Percentiles rank a stretch among this genome's conserved stretches.
Conservation (phyloP, 2,329 filamentous ascomycete species). For the Parafenestella ontariensis region DNA sequence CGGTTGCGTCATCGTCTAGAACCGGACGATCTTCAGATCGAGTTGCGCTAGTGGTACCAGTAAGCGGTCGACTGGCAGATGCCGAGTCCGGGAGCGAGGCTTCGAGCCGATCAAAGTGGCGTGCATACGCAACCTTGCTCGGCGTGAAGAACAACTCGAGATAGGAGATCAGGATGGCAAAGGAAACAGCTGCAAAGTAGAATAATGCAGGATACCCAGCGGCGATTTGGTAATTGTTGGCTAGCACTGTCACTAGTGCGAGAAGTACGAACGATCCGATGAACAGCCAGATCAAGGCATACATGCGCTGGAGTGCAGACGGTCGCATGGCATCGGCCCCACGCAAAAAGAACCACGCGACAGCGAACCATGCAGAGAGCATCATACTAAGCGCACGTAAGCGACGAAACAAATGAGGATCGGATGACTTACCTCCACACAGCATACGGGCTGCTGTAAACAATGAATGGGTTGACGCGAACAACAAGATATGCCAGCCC, state of each 20-base stretch:
- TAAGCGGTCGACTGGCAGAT: slow-evolving; percentile 44
- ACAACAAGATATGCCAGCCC: slow-evolving; percentile 76
- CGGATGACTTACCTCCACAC: slow-evolving; percentile 67
- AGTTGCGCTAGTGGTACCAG: slow-evolving; percentile 39
- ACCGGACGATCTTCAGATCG: slow-evolving; percentile 42
- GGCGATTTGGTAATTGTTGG: slow-evolving; percentile 74
- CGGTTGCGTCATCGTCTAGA: slow-evolving; percentile 55
- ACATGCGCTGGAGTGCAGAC: slow-evolving; percentile 83
- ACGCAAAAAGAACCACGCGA: slow-evolving; percentile 82
- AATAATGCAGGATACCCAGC: slow-evolving; percentile 84
- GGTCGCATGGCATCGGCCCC: slow-evolving; percentile 81
- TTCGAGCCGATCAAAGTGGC: slow-evolving; percentile 53
- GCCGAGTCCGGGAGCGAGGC: slow-evolving; percentile 28
- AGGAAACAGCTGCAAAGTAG: slow-evolving; percentile 76
- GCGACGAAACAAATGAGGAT: not conserved
- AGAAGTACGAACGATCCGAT: slow-evolving; percentile 74
- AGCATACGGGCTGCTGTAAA: slow-evolving; percentile 88
- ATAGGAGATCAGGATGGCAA: slow-evolving; percentile 77
- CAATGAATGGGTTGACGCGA: slow-evolving; percentile 86
- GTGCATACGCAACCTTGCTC: slow-evolving; percentile 73
- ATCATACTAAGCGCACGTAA: slow-evolving; percentile 67
- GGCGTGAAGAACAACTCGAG: slow-evolving; percentile 79
- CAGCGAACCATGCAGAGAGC: slow-evolving; percentile 77
- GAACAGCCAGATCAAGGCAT: slow-evolving; percentile 85
- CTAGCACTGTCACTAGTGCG: slow-evolving; percentile 75